These are phyloP conservation scores for Speleostelium caveatum DNA, from an alignment of 78 protist species.

Conservation along the genomic window DNA sequence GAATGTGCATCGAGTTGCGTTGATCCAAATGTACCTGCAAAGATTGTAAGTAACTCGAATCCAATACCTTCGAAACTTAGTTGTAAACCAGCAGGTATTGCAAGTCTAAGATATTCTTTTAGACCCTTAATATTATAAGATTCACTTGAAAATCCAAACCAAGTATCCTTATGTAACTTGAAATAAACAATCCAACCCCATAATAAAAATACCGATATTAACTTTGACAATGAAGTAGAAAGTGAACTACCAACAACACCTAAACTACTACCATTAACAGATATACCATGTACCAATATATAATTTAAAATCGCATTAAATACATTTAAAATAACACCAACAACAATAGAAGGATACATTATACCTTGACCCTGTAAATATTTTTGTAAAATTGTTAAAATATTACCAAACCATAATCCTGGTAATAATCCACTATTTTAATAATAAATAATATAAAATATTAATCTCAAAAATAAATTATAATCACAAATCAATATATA, in stretches of 20 bases:
- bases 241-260: conserved; percentile 60
- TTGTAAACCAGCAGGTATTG: conserved; percentile 61
- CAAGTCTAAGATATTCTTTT: conserved; percentile 38
- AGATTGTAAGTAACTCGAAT: conserved; percentile 46
- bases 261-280: conserved; percentile 28
- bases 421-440: conserved; percentile 30
- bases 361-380: conserved; percentile 69
- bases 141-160: conserved; percentile 66
- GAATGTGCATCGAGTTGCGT: conserved; percentile 40
- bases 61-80: conserved; percentile 67
- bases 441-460: neutral
- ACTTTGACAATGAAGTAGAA: conserved; percentile 42
- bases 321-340: conserved; percentile 60
- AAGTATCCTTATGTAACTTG: conserved; percentile 32
- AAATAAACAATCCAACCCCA: conserved; percentile 6
- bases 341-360: conserved; percentile 53
- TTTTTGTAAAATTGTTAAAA: conserved; percentile 44
- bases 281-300: conserved; percentile 62
- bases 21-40: conserved; percentile 52
- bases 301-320: conserved; percentile 45
- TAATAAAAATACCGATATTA: neutral
- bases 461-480: neutral
- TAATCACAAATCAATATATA: neutral
- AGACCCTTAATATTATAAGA: neutral
- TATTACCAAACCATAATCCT: conserved; percentile 45